These are phyloP conservation scores for Solanum pennellii DNA, from an alignment of 257 asterid genomes.

Conservation along the genomic window DNA sequence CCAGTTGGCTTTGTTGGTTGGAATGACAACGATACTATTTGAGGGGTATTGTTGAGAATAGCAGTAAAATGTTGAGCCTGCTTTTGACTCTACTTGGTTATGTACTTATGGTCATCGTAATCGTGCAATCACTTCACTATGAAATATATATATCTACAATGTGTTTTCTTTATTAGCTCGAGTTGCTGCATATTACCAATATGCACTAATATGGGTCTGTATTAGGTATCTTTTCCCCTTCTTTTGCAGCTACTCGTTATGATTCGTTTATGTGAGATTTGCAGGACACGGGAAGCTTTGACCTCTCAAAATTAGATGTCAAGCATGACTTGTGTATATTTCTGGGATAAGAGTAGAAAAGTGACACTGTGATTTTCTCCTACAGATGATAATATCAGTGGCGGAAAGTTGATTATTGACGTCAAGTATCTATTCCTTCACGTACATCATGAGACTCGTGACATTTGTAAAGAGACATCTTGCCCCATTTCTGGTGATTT, in stretches of 20 bases:
- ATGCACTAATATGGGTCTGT: background rate
- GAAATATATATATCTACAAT: background rate
- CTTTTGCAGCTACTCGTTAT: background rate
- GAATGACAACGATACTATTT: background rate
- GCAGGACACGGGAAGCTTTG: background rate
- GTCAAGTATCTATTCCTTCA: slow-evolving; percentile 20
- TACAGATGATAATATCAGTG: slow-evolving; percentile 14
- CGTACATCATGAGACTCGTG: slow-evolving; percentile 20
- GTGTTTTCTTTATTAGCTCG: background rate
- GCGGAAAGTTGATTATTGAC: slow-evolving; percentile 20
- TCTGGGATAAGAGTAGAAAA: background rate
- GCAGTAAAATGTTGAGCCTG: background rate
- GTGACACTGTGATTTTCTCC: background rate
- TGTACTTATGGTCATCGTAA: background rate
- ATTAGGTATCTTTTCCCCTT: background rate
- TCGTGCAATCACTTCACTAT: background rate
- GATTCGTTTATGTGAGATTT: background rate
- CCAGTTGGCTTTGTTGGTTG: background rate
- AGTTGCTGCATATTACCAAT: background rate
- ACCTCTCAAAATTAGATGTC: background rate
- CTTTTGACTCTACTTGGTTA: background rate
- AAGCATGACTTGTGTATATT: background rate
- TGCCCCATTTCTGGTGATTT: slow-evolving; percentile 34
- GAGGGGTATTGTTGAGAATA: background rate
- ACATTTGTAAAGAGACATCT: slow-evolving; percentile 14